Percentiles rank a stretch among this genome's conserved stretches.
phyloP scores from a whole-genome alignment of 2,329 filamentous ascomycete species.

The Aspergillus fumigatiaffinis region DNA sequence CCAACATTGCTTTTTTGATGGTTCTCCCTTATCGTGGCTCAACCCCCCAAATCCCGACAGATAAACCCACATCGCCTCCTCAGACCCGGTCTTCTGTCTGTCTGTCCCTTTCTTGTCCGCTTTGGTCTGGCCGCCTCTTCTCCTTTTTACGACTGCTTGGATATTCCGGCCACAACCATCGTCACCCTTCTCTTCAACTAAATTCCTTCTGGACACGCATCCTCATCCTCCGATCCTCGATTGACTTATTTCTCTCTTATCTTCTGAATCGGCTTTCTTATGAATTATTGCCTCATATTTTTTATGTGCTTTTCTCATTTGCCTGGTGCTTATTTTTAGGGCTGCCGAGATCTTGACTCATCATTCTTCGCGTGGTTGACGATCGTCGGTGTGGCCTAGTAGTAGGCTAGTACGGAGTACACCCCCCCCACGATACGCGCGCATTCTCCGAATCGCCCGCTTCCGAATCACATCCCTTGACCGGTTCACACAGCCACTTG shows the following conservation, averaged over 20 bases:
- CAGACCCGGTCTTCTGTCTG: neutral
- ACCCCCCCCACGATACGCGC: constrained; percentile 19
- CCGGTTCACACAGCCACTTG: neutral
- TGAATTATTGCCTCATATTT: neutral
- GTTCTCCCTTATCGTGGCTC: neutral
- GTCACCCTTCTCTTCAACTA: neutral
- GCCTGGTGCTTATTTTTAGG: neutral
- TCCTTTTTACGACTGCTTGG: neutral
- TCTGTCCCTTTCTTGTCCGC: neutral
- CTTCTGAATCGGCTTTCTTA: neutral
- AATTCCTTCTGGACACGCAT: constrained; percentile 18
- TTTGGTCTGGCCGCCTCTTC: constrained; percentile 6
- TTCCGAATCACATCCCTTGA: constrained; percentile 10
- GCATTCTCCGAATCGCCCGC: constrained; percentile 16
- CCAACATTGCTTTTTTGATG: neutral
- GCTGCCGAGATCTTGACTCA: constrained; percentile 16
- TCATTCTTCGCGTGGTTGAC: constrained; percentile 11
- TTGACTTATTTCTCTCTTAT: neutral
- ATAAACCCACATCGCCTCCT: neutral
- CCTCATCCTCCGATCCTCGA: constrained; percentile 5
- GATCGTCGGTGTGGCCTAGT: constrained; percentile 14
- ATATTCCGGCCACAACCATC: neutral
- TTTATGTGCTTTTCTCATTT: constrained; percentile 1
- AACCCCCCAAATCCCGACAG: neutral
- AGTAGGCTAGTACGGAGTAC: no score